Base-by-base conservation (phyloP, 2,329 filamentous ascomycete genomes). In the Leptographium wingfieldii region DNA sequence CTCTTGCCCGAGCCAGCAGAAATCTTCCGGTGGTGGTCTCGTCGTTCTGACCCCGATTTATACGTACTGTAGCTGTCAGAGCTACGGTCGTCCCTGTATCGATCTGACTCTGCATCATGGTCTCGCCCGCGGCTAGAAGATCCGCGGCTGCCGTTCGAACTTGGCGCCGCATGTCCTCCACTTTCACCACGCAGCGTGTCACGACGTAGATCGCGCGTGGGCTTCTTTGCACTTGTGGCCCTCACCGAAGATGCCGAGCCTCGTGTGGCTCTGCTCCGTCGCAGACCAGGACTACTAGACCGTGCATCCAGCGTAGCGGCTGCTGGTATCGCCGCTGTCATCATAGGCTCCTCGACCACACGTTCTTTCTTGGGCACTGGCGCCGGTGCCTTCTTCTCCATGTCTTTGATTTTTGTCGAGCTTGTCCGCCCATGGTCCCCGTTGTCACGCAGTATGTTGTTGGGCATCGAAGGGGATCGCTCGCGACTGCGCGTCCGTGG, bases 151-250 rank as follows among this genome's bases (percentile, higher is more conserved):
- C 78, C 74, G 61, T 81, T 81, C 31, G 74, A 72, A 61, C 73
- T 73, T 1, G 77, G 74, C 16, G 74, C 71, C 25, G 72, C 71
- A 61, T 77, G 73, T 11, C 74, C 74, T 3, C 70, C 75, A 2
- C 83, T 85, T 67, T 86, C 82, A 35, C 83, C 83, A 48, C 78
- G 77, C 66, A 86, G 86, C 3, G 82, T 83, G 62, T 83, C 82
- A 59, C 80, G 80, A 10, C 86, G 70, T 54, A 78, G 77, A 49
- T 84, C 83, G 27, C 83, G 76, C 59, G 86, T 74, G 0, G 78
- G 79, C 43, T 74, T 75, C 66, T 79, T 83, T 14, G 29, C 40
- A 9, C 63, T 61, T 5, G 67, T 69, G 0, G 74, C 63, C 66
- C 80, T 84, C 7, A 75, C 58, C 0, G 81, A 77, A 6, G 80